Base-by-base conservation (phyloP, 768 basidiomycete genomes). In the Mycena polygramma region DNA sequence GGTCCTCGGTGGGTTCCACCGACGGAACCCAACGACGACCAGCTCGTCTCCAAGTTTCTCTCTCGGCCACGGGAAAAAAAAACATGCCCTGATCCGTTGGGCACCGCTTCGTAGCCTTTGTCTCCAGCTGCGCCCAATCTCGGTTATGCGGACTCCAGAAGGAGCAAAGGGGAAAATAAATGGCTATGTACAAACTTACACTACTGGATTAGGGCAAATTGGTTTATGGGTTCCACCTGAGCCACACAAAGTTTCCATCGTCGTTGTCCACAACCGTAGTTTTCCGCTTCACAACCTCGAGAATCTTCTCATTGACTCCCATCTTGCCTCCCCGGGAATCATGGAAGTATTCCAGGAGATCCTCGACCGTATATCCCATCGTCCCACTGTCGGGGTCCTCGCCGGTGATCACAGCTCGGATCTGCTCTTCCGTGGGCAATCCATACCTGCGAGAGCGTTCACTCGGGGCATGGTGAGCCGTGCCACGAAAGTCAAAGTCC, bases 401-500 rank as follows among this genome's bases (percentile, higher is more conserved):
- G 63, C 96, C 91, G 70, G 80, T 84, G 49, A 98, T 91, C 48
- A 92, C 79, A 20, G 85, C 80, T 53, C 87, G 83, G 71, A 99
- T 91, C 73, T 91, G 90, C 51, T 83, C 80, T 78, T 99, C 96
- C 17, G 90, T 89, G 1, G 96, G 97, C 54, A 99, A 83, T 63
- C 89, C 88, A 72, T 81, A 88, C 67, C 79, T 82, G 75, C 77
- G 78, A 58, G 77, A 79, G 66, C 72, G 72, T 51, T 54, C 53
- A 45, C 65, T 70, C 2, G 65, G 19, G 20, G 36, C 54, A 39
- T 63, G 73, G 30, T 30, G 30, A 30, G 30, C 30, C 11, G 26
- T 39, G 20, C 30, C 19, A 15, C 35, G 52, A 30, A 20, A 52
- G 55, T 41, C 41, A 41, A 41, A 41, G 41, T 71, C 67, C 65